A percentile compares a stretch with the other conserved stretches of the same genome.
phyloP scores from a whole-genome alignment of 129 eudicot genomes.

The Artemisia annua region DNA sequence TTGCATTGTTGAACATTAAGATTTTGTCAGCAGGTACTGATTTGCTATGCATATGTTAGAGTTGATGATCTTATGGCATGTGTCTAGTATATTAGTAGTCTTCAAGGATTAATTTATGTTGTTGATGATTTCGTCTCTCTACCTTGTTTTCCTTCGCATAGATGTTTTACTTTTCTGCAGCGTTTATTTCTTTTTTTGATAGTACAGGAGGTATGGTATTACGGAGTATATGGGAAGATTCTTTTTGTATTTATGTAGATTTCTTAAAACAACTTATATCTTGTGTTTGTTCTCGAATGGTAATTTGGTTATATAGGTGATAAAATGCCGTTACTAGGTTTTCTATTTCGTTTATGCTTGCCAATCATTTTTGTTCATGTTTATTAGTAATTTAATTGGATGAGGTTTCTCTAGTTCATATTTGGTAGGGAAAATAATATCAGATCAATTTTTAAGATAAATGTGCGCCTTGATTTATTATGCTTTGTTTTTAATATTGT shows the following conservation, averaged over 20 bases:
- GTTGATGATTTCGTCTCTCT: neutral
- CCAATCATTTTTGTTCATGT: neutral
- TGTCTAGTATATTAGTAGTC: neutral
- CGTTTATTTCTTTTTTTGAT: neutral
- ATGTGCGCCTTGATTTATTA: neutral
- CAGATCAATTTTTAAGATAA: too few relatives aligned
- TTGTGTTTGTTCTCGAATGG: neutral
- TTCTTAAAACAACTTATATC: too few relatives aligned
- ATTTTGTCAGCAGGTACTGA: too few relatives aligned
- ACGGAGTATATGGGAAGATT: too few relatives aligned
- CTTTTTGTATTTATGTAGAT: too few relatives aligned
- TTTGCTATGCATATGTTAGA: neutral
- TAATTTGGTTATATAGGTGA: neutral
- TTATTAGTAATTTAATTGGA: too few relatives aligned
- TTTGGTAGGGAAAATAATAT: too few relatives aligned
- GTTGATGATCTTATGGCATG: neutral
- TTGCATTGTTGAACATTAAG: too few relatives aligned
- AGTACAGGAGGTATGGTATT: too few relatives aligned
- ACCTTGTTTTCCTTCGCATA: neutral
- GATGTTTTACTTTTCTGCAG: neutral
- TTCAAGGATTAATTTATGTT: neutral
- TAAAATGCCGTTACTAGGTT: neutral
- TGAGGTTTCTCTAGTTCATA: too few relatives aligned
- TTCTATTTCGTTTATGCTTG: neutral
- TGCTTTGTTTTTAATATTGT: too few relatives aligned